A percentile compares a stretch with the other conserved stretches of the same genome.
These are phyloP conservation scores for Blastocrithidia nonstop DNA, from an alignment of 208 protist species.

Conservation along the genomic window DNA sequence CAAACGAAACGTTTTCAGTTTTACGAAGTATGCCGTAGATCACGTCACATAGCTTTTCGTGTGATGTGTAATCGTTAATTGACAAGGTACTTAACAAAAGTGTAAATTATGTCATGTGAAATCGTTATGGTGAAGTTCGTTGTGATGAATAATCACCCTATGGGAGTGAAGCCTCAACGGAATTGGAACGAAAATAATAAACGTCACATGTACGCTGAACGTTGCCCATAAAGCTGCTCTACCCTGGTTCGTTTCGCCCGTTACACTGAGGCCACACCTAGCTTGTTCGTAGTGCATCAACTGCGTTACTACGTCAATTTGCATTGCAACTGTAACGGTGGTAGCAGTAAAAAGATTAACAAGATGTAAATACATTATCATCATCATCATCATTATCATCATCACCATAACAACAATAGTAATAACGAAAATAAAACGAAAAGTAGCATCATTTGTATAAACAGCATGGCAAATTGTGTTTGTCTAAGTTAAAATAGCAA, in stretches of 20 bases:
- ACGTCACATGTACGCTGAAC: neutral
- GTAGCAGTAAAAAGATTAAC: too few relatives aligned
- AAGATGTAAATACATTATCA: too few relatives aligned
- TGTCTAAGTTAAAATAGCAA: neutral
- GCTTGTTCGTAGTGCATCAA: constrained; percentile 32
- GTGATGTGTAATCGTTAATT: too few relatives aligned
- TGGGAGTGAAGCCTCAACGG: neutral
- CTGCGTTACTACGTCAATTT: too few relatives aligned
- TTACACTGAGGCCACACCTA: constrained; percentile 71
- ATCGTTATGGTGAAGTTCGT: constrained; percentile 31
- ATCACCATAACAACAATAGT: constrained; percentile 2
- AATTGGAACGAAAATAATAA: neutral
- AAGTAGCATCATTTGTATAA: neutral
- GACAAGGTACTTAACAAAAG: constrained; percentile 5
- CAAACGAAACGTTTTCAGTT: too few relatives aligned
- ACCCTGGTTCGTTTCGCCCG: constrained; percentile 57
- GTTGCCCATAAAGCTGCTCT: constrained; percentile 22
- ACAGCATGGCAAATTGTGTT: too few relatives aligned
- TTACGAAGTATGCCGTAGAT: too few relatives aligned
- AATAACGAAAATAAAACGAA: neutral
- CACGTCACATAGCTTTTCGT: too few relatives aligned
- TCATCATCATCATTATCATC: constrained; percentile 7
- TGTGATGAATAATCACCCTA: neutral
- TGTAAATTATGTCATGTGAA: constrained; percentile 23
- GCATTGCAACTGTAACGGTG: too few relatives aligned